Percentiles rank a stretch among this genome's conserved stretches.
Conservation (phyloP, 192 early-diverging fungal genomes). For the Coemansia sp. region DNA sequence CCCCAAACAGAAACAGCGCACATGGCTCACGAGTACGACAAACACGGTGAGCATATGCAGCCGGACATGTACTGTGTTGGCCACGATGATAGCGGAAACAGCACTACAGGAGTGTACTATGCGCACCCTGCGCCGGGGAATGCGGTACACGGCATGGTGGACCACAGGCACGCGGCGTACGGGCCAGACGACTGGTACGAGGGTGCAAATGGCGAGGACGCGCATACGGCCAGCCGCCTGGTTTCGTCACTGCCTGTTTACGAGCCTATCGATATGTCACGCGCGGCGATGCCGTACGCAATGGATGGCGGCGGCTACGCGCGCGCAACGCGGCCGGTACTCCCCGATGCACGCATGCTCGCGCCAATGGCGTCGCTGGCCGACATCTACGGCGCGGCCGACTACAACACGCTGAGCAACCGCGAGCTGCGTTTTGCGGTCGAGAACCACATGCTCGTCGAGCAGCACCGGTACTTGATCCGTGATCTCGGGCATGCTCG, state of each 20-base stretch:
- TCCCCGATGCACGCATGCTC: constrained; percentile 39
- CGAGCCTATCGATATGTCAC: constrained; percentile 42
- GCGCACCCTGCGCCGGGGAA: too few species aligned
- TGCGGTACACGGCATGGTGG: too few species aligned
- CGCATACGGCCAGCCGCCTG: constrained; percentile 8
- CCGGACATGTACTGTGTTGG: too few species aligned
- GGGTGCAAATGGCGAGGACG: not conserved
- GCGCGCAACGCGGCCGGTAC: constrained; percentile 26
- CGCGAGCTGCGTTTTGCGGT: constrained; percentile 45
- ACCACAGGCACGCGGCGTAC: not conserved
- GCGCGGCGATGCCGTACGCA: not conserved
- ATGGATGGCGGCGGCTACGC: not conserved
- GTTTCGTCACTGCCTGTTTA: constrained; percentile 38
- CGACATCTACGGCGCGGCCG: constrained; percentile 12
- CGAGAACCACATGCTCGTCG: constrained; percentile 50
- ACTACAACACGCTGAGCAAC: constrained; percentile 27
- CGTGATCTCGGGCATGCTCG: constrained; percentile 47
- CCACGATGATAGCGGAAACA: too few species aligned
- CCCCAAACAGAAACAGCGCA: too few species aligned
- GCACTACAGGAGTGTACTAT: too few species aligned
- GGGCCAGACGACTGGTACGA: constrained; percentile 4
- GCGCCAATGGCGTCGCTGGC: constrained; percentile 50
- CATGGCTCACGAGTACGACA: too few species aligned
- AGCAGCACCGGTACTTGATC: constrained; percentile 47
- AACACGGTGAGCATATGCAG: too few species aligned